Base-by-base conservation (phyloP, 2,329 filamentous ascomycete genomes). In the Diaporthe nobilis region DNA sequence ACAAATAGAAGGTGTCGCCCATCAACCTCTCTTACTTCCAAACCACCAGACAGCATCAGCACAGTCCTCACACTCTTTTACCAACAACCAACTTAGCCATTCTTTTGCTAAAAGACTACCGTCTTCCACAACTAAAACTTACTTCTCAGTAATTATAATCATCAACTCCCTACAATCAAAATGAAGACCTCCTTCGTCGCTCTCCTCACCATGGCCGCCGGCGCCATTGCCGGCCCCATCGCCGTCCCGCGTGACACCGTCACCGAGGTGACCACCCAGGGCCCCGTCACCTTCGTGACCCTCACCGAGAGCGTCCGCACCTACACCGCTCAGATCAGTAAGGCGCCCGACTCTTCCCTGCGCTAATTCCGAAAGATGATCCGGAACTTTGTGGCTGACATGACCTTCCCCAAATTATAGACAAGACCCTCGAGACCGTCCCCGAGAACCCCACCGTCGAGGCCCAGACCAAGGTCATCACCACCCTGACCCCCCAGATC, bases 301-400 rank as follows among this genome's bases (percentile, higher is more conserved):
- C 76, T 81, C 10, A 77, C 76, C 44, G 47, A 76, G 49, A 65
- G 77, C 13, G 73, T 81, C 74, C 76, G 76, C 73, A 75, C 67
- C 13, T 79, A 81, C 77, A 81, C 80, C n/a, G 75, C 79, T 71
- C 79, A 76, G 73, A 81, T 81, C 78, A 81, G 80, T 81, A 79
- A 63, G 79, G 53, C 28, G 51, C 13, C 31, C 17, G 22, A 28
- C 13, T 39, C 12, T 39, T 47, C 28, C 57, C 44, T 20, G 20
- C 34, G 20, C 57, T 25, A n/a, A 42, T 57, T 20, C 15, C 31
- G 1, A 31, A 31, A 31, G 47, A 58, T 22, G 17, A 42, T 13
- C 17, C 9, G 57, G 49, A 74, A 20, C 15, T 17, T 8, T 12
- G 25, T 53, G 5, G 39, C 44, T 39, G 15, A 44, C 37, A 75